These are phyloP conservation scores for Geranium incanum DNA, from an alignment of 441 rosid genomes.

Conservation along the genomic window DNA sequence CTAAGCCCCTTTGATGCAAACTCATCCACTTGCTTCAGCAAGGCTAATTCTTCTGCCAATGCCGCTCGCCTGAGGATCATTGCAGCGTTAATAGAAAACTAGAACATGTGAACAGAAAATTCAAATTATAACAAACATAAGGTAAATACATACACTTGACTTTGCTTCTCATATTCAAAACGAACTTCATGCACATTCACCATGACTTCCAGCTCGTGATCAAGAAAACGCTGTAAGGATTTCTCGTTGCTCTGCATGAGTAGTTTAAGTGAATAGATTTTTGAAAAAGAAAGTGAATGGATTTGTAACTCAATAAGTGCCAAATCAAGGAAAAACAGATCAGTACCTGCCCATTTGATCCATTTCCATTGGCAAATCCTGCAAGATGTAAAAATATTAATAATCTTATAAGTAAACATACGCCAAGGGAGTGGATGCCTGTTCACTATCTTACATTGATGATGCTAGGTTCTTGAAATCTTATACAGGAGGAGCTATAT, in stretches of 20 bases:
- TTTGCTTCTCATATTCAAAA: slow-evolving; percentile 26
- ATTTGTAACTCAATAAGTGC: neutral
- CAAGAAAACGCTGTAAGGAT: slow-evolving; percentile 84
- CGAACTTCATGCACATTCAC: slow-evolving; percentile 98
- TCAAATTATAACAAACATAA: neutral
- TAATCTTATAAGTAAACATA: neutral
- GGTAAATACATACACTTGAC: slow-evolving; percentile 63
- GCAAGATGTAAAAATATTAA: slow-evolving; percentile 36
- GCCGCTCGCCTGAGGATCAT: slow-evolving; percentile 72
- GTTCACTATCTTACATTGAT: no score
- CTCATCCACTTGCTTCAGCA: slow-evolving; percentile 86
- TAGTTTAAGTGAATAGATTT: slow-evolving; percentile 10
- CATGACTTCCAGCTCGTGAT: slow-evolving; percentile 94
- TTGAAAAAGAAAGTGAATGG: neutral
- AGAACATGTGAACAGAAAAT: neutral
- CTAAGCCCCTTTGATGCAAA: slow-evolving; percentile 80
- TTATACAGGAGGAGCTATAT: slow-evolving; percentile 12
- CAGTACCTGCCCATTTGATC: slow-evolving; percentile 74
- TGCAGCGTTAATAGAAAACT: slow-evolving; percentile 15
- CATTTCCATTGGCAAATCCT: slow-evolving; percentile 68
- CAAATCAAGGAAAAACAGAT: slow-evolving; percentile 12
- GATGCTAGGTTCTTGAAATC: neutral
- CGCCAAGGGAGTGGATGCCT: neutral
- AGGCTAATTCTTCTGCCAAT: slow-evolving; percentile 80
- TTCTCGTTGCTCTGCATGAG: slow-evolving; percentile 71